Base-by-base conservation (phyloP, 2,329 filamentous ascomycete species). In the Phialophora macrospora region DNA sequence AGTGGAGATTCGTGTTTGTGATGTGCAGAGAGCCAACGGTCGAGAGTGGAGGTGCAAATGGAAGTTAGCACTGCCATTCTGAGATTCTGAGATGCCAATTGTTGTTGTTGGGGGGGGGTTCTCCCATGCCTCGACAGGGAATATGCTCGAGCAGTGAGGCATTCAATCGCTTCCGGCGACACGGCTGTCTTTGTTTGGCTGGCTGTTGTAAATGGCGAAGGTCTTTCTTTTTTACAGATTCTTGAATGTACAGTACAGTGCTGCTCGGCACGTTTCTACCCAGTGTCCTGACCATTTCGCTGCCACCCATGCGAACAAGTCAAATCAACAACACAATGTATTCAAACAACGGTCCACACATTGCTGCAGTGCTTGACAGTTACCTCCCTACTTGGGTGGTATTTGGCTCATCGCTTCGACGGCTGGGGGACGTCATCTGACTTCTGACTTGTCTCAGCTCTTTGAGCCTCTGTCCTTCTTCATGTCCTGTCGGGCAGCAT, bases 1-100 rank as follows among this genome's bases (percentile, higher is more conserved):
- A 64, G 17, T 22, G 67, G 61, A 14, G 61, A 68, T 55, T 61
- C 63, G 7, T 68, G 67, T 26, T 64, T 66, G 67, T 68, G 34
- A 63, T 49, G 28, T 17, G 4, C 9, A 22, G 20, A 32, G 7
- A 51, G 48, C 6, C 24, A 22, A 54, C 52, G 3, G 26, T 9
- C 22, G 38, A 14, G 48, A 26, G 9, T 2, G 9, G 20, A 26
- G 9, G n/a, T n/a, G 17, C 17, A 44, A n/a, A 7, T 8, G 6
- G 2, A 44, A n/a, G 17, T 8, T 3, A 20, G 17, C 38, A 44
- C 14, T 44, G 38, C 17, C 6, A 17, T 44, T 17, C 17, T 8
- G 17, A 44, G 38, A 20, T 44, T n/a, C n/a, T n/a, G n/a, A n/a
- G n/a, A n/a, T n/a, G n/a, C n/a, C n/a, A n/a, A n/a, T n/a, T n/a